Base-by-base conservation (phyloP, 78 protist genomes). In the Dictyostelium intermedium region DNA sequence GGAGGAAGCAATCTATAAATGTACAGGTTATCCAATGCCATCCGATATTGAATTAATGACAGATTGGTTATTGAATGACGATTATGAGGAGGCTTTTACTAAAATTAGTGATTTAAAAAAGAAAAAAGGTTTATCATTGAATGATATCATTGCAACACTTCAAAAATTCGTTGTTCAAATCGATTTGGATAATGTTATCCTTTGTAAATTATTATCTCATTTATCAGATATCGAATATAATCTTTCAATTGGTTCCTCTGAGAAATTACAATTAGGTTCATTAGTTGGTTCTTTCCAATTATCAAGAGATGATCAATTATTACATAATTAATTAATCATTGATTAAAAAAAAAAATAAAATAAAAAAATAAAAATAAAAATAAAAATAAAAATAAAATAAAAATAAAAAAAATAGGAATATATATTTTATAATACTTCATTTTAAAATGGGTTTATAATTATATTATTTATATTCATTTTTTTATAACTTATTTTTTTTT, bases 11-110 rank as follows among this genome's bases (percentile, higher is more conserved):
- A 98, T 98, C 34, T 97, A 98, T 41, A 77, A 20, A 39, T 91
- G 95, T 73, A 91, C 98, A 5, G 99, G 99, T 8, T 10, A 83
- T 23, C 99, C 99, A 6, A 20, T 10, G 14, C 97, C 98, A 9
- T 16, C 27, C 1, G 98, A 95, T 53, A 81, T 95, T n/a, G 43
- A 53, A 5, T 5, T 18, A 27, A 87, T 96, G 16, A 1, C 87
- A 13, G 23, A 81, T 14, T 80, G 77, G 81, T 43, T 84, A 56
- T 66, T 96, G 41, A 96, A 95, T 91, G 39, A 66, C 16, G n/a
- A 63, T 45, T 97, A 93, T 56, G 47, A 81, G 25, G 56, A 47
- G 1, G 95, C 97, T n/a, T 70, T 20, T 56, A 60, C 56, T 9
- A 87, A 69, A 9, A 61, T 95, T 10, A 4, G 35, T 1, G 79